These are phyloP conservation scores for Pleurostoma richardsiae DNA, from an alignment of 2,329 filamentous ascomycete species.

Conservation along the genomic window DNA sequence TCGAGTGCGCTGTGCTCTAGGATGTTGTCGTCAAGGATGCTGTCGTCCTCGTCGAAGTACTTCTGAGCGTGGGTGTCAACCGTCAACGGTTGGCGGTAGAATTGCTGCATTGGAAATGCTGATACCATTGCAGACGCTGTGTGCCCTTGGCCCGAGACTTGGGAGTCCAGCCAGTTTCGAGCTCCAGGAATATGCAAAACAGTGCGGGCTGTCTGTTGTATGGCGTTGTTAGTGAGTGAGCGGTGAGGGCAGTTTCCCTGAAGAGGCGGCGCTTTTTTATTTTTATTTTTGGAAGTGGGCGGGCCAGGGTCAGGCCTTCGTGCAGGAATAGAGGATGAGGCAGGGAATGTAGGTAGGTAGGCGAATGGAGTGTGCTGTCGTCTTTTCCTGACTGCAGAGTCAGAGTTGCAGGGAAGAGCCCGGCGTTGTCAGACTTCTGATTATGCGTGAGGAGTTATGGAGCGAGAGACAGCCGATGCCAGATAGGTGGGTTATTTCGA, in stretches of 20 bases:
- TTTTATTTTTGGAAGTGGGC: constrained; percentile 11
- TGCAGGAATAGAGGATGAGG: constrained; percentile 2
- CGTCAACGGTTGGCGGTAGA: constrained; percentile 44
- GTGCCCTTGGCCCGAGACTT: background rate
- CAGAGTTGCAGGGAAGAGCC: background rate
- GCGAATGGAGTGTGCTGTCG: constrained; percentile 2
- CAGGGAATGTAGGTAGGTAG: background rate
- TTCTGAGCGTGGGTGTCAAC: constrained; percentile 51
- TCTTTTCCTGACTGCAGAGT: constrained; percentile 2
- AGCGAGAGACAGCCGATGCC: no score
- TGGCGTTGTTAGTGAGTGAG: constrained; percentile 6
- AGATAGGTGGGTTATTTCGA: no score
- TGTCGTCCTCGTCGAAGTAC: constrained; percentile 56
- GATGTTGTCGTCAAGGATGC: constrained; percentile 56
- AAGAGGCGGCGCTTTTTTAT: constrained; percentile 2
- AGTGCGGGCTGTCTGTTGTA: constrained; percentile 1
- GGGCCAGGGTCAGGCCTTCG: background rate
- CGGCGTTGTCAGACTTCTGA: background rate
- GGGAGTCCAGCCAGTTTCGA: constrained; percentile 1
- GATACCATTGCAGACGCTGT: constrained; percentile 39
- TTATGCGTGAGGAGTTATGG: background rate
- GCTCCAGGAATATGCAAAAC: background rate
- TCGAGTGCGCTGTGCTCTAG: constrained; percentile 55
- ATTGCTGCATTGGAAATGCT: constrained; percentile 45
- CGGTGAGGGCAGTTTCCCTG: constrained; percentile 10